Evolutionary conservation across 2,329 filamentous ascomycete species (phyloP), one percentile per base, ranked within the genome.

Genomic region (Zasmidium angulare): DNA sequence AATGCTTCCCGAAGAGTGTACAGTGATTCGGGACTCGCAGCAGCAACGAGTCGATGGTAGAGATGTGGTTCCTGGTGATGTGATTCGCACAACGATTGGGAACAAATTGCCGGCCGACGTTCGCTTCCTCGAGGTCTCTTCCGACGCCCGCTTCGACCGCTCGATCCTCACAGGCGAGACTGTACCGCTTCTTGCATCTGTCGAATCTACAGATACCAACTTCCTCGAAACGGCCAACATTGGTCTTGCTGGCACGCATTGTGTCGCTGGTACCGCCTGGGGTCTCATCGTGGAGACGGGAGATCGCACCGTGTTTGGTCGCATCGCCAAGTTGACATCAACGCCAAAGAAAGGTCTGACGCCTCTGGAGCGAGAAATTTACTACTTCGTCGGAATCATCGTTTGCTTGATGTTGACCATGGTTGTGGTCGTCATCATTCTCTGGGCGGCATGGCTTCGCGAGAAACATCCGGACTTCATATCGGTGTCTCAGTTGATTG

Each of bases 161-260:
- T 86, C 88, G 2, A 88, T 92, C 36, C 76, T 92, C 19, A 92
- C 87, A 46, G 86, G 86, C 80, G 77, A 72, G 53, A 87, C 88
- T 1, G 76, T 84, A 9, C 87, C 88, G 1, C 75, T 91, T 4
- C 75, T 82, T 2, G 89, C 83, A 1, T 83, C 84, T 0, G 80
- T 89, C 14, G 81, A 89, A n/a, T 84, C 81, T 0, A 88, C 86
- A 0, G 88, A 91, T 67, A 78, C 82, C 43, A 91, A 91, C 72
- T 91, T 90, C 68, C 84, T 93, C 26, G 89, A 93, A 70, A 92
- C 89, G 2, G 84, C 84, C 54, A 89, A 86, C 66, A 90, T 93
- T 55, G 89, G 89, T 21, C 80, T 93, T 10, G 89, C 91, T 70
- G 89, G 90, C n/a, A 91, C 89, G 0, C 88, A 92, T 68, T 91